Base-by-base conservation (phyloP, 1,139 yeast genomes). In the Debaryomyces sp. region DNA sequence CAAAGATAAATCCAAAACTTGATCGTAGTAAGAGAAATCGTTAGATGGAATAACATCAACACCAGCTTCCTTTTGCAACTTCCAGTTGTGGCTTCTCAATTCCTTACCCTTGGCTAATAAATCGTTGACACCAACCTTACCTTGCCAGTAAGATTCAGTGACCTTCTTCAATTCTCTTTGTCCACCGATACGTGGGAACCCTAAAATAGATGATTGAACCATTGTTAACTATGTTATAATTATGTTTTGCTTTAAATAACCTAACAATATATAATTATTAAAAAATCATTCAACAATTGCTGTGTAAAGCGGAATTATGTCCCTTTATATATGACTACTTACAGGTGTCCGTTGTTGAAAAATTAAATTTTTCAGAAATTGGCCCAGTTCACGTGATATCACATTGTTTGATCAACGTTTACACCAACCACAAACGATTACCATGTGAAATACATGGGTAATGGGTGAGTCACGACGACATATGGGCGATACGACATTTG, bases 161-260 rank as follows among this genome's bases (percentile, higher is more conserved):
- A 89, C 89, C 80, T 94, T 94, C 82, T 94, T 94, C 77, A 94
- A 87, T 81, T 94, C 99, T 86, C 99, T 94, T 82, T 91, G 91
- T 64, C 97, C 96, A 70, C 99, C 95, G 66, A 87, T 92, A 84
- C 98, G 94, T 81, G 99, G 99, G 92, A 92, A 92, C 76, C 99
- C 99, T 80, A 92, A 85, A 65, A 92, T 95, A 68, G 97, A 85
- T 60, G 98, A 92, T 77, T 86, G 87, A 76, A 92, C 97, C 97
- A 92, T 91, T 50, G 34, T 40, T 37, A 47, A 30, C 38, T 35
- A 41, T 30, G 32, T 30, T 34, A 21, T 33, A 39, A 24, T 21
- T 32, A 34, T 23, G 36, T 34, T 32, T 44, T 26, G 27, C 24
- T 23, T 15, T 17, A 32, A 34, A 42, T 24, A 42, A 42, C 26